Base-by-base conservation (phyloP, 1,284 basidiomycete species). In the Apiotrichum porosum region DNA sequence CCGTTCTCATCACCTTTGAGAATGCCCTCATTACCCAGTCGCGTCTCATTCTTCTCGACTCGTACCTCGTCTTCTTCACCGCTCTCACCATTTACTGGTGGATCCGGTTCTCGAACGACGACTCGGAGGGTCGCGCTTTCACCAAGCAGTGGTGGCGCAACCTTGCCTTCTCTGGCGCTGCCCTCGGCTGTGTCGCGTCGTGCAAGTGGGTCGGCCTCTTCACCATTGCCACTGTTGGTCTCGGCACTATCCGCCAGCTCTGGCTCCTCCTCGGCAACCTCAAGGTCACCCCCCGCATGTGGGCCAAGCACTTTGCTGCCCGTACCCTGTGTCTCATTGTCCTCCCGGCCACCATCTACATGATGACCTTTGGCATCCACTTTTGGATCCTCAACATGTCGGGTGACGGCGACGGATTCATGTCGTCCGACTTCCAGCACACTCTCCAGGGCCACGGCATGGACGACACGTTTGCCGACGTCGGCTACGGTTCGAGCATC, bases 151-250 rank as follows among this genome's bases (percentile, higher is more conserved):
- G 95, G 94, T 99, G 95, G 95, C 77, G 78, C 0, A 94, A 90
- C 83, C 83, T 98, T 19, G 74, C 80, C n/a, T 78, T 95, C 34
- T 88, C 89, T 0, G 95, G 95, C 31, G 76, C 92, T 17, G 83
- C 84, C 0, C 82, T 99, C 17, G 95, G 95, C 36, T 89, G 91
- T 2, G 91, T 95, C 33, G 82, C 87, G 37, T 88, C 84, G 63
- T 92, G 88, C 76, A 99, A 98, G 74, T 98, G 95, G 95, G 94
- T 98, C 44, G 95, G 95, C 8, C 78, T 99, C 28, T 97, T 99
- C 75, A 98, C 93, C n/a, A 91, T 98, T 60, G 91, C 93, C 8
- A 94, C 93, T 4, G 76, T 98, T 47, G 95, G 94, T 14, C 66
- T 88, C 22, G 83, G 83, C 57, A 95, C 92, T 2, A 63, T 98